phyloP scores from a whole-genome alignment of 805 yeast species.

The Metschnikowia noctiluminum region DNA sequence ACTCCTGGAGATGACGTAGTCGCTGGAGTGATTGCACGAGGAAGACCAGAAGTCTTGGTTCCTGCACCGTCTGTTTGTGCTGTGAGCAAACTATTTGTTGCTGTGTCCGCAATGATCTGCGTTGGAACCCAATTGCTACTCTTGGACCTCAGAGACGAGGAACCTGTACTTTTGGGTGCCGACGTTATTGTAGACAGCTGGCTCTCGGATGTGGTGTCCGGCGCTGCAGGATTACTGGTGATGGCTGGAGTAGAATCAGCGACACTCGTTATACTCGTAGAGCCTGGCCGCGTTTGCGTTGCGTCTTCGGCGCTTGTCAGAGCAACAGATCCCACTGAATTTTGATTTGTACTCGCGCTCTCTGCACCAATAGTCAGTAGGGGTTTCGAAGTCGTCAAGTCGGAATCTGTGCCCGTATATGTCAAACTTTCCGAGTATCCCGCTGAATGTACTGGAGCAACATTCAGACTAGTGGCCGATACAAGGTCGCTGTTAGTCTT shows the following conservation, averaged over 20 bases:
- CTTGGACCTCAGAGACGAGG: conserved; percentile 7
- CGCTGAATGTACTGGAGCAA: not conserved
- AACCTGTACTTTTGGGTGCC: not conserved
- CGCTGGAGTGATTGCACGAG: conserved; percentile 75
- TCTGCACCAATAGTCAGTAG: not conserved
- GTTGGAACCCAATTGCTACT: conserved; percentile 36
- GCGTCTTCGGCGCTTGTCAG: not conserved
- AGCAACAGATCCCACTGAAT: not conserved
- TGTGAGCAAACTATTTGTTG: conserved; percentile 11
- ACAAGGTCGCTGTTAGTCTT: not conserved
- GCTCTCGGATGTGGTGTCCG: not conserved
- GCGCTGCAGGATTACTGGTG: not conserved
- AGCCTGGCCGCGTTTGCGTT: not conserved
- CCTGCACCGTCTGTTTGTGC: conserved; percentile 7
- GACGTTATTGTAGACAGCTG: not conserved
- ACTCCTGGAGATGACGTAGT: conserved; percentile 44
- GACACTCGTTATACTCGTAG: not conserved
- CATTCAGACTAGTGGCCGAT: not conserved
- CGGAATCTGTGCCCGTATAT: not conserved
- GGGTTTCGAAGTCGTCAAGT: not conserved
- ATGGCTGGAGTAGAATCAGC: not conserved
- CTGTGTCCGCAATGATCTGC: conserved; percentile 25
- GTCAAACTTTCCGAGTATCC: not conserved
- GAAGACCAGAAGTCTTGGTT: conserved; percentile 51
- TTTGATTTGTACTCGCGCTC: not conserved